Percentiles rank a stretch among this genome's conserved stretches.
These are phyloP conservation scores for Talaromyces funiculosus DNA, from an alignment of 2,329 filamentous ascomycete species.

Conservation along the genomic window DNA sequence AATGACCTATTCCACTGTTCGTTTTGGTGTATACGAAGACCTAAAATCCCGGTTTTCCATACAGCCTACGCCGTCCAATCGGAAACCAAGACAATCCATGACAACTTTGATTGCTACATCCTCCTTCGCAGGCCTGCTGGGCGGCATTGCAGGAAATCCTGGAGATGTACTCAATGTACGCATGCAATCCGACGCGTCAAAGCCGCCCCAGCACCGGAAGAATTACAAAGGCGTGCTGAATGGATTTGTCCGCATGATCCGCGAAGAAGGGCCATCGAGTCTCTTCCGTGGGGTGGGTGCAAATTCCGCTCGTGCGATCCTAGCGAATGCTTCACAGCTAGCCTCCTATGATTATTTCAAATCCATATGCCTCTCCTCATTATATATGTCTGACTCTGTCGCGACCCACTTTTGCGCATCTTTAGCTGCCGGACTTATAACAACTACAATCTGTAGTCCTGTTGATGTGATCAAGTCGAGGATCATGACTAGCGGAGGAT, in stretches of 20 bases:
- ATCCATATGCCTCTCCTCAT: constrained; percentile 59
- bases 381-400: constrained; percentile 61
- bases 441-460: constrained; percentile 77
- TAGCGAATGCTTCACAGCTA: constrained; percentile 81
- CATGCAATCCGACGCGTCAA: constrained; percentile 23
- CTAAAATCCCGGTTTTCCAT: constrained; percentile 13
- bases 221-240: constrained; percentile 22
- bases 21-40: constrained; percentile 23
- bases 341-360: constrained; percentile 84
- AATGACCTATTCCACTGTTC: constrained; percentile 24
- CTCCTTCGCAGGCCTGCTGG: constrained; percentile 18
- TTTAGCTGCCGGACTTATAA: constrained; percentile 73
- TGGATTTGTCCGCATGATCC: constrained; percentile 22
- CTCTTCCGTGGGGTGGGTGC: constrained; percentile 53
- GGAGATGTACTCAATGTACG: constrained; percentile 24
- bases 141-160: constrained; percentile 21
- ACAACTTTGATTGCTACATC: constrained; percentile 18
- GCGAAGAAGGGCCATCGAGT: constrained; percentile 17
- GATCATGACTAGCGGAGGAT: constrained; percentile 57
- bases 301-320: constrained; percentile 72
- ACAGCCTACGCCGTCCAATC: constrained; percentile 7
- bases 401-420: constrained; percentile 72
- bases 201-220: constrained; percentile 16
- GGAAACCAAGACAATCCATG: constrained; percentile 4
- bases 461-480: constrained; percentile 87